These are phyloP conservation scores for Hansenula lynferdii DNA, from an alignment of 1,139 yeast genomes.

Conservation along the genomic window DNA sequence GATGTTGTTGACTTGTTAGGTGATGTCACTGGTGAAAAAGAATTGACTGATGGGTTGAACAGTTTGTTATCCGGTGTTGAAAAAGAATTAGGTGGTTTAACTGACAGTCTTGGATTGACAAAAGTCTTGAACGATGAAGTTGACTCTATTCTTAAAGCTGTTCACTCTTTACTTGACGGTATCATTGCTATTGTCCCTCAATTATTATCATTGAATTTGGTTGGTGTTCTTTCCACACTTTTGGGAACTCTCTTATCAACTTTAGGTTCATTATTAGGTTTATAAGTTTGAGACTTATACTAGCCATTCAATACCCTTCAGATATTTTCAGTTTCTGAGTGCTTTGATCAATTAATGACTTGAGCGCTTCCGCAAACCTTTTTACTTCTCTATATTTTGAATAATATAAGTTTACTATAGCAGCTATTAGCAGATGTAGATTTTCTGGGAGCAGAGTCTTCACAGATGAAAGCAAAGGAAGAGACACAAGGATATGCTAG, in stretches of 20 bases:
- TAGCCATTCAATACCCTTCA: background rate
- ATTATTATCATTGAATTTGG: slow-evolving; percentile 11
- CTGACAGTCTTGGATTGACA: slow-evolving; percentile 1
- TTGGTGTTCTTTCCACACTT: slow-evolving; percentile 12
- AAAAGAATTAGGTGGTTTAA: background rate
- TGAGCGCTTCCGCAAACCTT: too few species aligned
- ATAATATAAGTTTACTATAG: too few species aligned
- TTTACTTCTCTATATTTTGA: too few species aligned
- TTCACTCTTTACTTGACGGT: slow-evolving; percentile 5
- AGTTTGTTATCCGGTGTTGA: slow-evolving; percentile 1
- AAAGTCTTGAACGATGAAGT: slow-evolving; percentile 1
- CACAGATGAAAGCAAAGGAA: too few species aligned
- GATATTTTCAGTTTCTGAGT: background rate
- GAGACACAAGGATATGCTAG: too few species aligned
- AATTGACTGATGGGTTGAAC: slow-evolving; percentile 3
- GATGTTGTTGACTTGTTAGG: slow-evolving; percentile 2
- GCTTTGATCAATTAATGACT: too few species aligned
- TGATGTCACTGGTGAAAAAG: slow-evolving; percentile 3
- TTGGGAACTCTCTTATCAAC: slow-evolving; percentile 7
- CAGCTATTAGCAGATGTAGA: too few species aligned
- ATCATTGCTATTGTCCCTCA: slow-evolving; percentile 3
- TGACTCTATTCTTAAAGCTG: slow-evolving; percentile 1
- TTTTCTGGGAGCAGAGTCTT: too few species aligned
- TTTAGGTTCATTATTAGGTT: slow-evolving; percentile 6
- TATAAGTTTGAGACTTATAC: slow-evolving; percentile 1